Conservation (phyloP, 2,329 filamentous ascomycete species). For the Thermothelomyces thermophilus region DNA sequence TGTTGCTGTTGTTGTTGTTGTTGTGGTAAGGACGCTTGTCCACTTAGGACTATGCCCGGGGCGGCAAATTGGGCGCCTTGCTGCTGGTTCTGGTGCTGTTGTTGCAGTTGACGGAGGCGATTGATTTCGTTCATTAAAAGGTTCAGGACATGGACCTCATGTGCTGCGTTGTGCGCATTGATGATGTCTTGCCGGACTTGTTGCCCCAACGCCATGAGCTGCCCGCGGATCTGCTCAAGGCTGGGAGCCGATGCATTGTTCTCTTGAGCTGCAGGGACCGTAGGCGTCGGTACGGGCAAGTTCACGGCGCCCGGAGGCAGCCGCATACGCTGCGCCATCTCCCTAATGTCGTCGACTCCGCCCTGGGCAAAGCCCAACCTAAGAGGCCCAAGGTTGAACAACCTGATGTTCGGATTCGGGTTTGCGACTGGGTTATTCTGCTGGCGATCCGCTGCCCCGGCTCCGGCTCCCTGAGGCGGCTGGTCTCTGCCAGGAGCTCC, state of each 20-base stretch:
- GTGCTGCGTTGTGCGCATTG: constrained; percentile 54
- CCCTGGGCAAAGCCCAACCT: constrained; percentile 71
- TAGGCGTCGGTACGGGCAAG: constrained; percentile 15
- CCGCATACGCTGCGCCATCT: constrained; percentile 59
- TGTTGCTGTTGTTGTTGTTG: constrained; percentile 17
- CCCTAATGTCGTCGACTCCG: constrained; percentile 55
- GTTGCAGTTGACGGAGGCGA: constrained; percentile 51
- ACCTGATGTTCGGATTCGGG: constrained; percentile 29
- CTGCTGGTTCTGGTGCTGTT: constrained; percentile 25
- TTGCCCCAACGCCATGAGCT: constrained; percentile 61
- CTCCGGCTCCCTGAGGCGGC: constrained; percentile 29
- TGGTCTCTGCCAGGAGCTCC: constrained; percentile 21
- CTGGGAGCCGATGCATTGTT: constrained; percentile 12
- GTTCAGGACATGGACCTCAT: constrained; percentile 63
- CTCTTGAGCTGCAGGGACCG: constrained; percentile 17
- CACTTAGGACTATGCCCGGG: not conserved
- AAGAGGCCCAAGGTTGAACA: constrained; percentile 58
- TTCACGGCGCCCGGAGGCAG: constrained; percentile 31
- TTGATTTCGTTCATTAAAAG: constrained; percentile 61
- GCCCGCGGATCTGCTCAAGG: constrained; percentile 44
- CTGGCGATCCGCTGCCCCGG: constrained; percentile 17
- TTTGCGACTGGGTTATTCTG: constrained; percentile 31
- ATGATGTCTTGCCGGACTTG: constrained; percentile 63
- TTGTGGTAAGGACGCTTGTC: constrained; percentile 21
- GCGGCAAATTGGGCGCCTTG: constrained; percentile 21